A percentile compares a stretch with the other conserved stretches of the same genome.
These are phyloP conservation scores for Nidularia sp. DNA, from an alignment of 768 basidiomycete genomes.

Conservation along the genomic window DNA sequence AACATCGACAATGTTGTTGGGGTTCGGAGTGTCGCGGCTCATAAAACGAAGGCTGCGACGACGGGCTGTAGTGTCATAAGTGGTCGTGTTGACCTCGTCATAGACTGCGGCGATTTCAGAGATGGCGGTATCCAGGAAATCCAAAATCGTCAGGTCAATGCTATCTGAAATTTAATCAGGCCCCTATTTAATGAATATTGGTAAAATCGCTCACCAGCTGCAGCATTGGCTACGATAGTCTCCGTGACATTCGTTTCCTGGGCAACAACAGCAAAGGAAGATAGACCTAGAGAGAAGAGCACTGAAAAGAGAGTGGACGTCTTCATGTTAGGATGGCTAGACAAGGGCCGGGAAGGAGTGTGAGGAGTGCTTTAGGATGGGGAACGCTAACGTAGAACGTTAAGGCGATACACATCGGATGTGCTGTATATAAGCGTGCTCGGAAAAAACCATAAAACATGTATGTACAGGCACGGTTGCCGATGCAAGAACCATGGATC, in stretches of 20 bases:
- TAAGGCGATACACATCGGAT: too few relatives aligned
- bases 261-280: constrained; percentile 8
- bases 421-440: too few relatives aligned
- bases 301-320: constrained; percentile 22
- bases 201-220: constrained; percentile 15
- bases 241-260: constrained; percentile 15
- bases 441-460: too few relatives aligned
- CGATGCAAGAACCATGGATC: too few relatives aligned
- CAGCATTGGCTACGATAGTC: constrained; percentile 19
- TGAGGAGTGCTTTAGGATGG: not conserved
- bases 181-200: not conserved
- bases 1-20: constrained; percentile 20
- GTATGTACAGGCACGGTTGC: too few relatives aligned
- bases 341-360: constrained; percentile 7
- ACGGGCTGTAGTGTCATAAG: constrained; percentile 1
- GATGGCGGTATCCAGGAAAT: constrained; percentile 15
- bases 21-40: constrained; percentile 11
- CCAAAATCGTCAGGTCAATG: constrained; percentile 22
- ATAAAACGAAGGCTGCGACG: constrained; percentile 4
- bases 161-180: constrained; percentile 13
- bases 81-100: constrained; percentile 2
- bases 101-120: constrained; percentile 18
- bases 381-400: too few relatives aligned
- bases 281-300: constrained; percentile 7
- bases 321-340: constrained; percentile 21